Conservation (phyloP, 345 rosid species). For the Linum lewisii region DNA sequence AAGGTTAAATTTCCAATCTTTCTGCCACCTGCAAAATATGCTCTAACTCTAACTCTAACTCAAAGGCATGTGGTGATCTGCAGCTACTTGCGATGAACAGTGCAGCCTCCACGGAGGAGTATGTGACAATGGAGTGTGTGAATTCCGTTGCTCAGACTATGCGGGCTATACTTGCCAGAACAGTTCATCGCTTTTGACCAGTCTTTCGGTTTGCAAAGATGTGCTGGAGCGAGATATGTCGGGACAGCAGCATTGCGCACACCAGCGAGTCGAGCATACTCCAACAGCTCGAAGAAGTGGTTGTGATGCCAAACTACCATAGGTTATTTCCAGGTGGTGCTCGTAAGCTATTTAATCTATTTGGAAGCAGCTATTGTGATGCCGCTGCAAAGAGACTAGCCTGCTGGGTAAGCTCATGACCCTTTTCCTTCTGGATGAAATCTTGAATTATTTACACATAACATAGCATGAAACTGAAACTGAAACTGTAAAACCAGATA, state of each 20-base stretch:
- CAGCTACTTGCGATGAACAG: constrained; percentile 96
- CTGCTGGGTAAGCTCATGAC: constrained; percentile 76
- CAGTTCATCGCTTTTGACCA: constrained; percentile 73
- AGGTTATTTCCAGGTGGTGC: constrained; percentile 83
- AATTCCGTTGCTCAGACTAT: constrained; percentile 97
- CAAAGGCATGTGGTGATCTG: constrained; percentile 14
- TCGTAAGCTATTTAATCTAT: constrained; percentile 65
- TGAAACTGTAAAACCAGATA: constrained; percentile 39
- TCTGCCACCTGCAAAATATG: no score
- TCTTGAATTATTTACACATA: no score
- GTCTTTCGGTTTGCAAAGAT: constrained; percentile 76
- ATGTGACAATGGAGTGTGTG: constrained; percentile 98
- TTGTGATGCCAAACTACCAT: constrained; percentile 92
- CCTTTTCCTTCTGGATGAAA: background rate
- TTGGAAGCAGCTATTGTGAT: constrained; percentile 72
- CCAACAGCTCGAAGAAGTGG: constrained; percentile 96
- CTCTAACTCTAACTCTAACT: background rate
- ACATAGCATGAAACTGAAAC: background rate
- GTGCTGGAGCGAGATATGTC: constrained; percentile 64
- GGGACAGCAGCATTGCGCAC: constrained; percentile 90
- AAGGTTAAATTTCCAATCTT: no score
- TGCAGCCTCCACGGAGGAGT: constrained; percentile 99
- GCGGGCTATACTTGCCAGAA: constrained; percentile 97
- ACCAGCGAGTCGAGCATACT: constrained; percentile 81
- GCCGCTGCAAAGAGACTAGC: constrained; percentile 88